Conservation (phyloP, 768 basidiomycete genomes). For the Boletellus sp. region DNA sequence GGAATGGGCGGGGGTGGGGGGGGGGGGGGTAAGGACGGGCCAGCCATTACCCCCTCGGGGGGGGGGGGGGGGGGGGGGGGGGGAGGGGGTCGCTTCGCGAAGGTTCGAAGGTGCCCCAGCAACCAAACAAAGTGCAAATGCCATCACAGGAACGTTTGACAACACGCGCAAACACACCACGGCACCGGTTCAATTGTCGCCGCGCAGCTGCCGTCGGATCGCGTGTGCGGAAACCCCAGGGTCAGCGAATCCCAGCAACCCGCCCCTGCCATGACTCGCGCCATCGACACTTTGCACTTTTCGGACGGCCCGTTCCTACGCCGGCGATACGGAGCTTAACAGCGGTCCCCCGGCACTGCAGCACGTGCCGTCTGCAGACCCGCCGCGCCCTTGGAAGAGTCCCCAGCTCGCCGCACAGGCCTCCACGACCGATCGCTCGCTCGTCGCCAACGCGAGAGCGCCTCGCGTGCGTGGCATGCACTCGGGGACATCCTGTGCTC, state of each 20-base stretch:
- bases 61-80: no score
- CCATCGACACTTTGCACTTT: conserved; percentile 12
- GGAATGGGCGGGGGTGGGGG: no score
- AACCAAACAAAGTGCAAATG: conserved; percentile 1
- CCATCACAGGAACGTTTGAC: conserved; percentile 25
- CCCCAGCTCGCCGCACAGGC: conserved; percentile 48
- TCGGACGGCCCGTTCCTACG: conserved; percentile 4
- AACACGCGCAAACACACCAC: conserved; percentile 19
- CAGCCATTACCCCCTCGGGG: no score
- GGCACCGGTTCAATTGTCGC: conserved; percentile 23
- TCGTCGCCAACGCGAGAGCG: conserved; percentile 45
- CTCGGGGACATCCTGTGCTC: conserved; percentile 35
- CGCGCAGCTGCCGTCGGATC: conserved; percentile 1
- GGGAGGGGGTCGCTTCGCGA: conserved; percentile 11
- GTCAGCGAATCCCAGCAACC: conserved; percentile 5
- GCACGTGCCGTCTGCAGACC: no score
- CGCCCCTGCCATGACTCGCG: no score
- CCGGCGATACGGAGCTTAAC: conserved; percentile 23
- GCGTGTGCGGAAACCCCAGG: conserved; percentile 3
- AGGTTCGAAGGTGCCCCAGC: background rate
- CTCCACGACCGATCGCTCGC: conserved; percentile 51
- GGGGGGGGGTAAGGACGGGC: conserved; percentile 17
- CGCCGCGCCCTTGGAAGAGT: no score
- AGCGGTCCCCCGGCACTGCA: no score
- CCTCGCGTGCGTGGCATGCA: conserved; percentile 39